Evolutionary conservation across 805 yeast genomes (phyloP), one percentile per base, ranked within the genome.

Genomic region (Ogataea ganodermae): DNA sequence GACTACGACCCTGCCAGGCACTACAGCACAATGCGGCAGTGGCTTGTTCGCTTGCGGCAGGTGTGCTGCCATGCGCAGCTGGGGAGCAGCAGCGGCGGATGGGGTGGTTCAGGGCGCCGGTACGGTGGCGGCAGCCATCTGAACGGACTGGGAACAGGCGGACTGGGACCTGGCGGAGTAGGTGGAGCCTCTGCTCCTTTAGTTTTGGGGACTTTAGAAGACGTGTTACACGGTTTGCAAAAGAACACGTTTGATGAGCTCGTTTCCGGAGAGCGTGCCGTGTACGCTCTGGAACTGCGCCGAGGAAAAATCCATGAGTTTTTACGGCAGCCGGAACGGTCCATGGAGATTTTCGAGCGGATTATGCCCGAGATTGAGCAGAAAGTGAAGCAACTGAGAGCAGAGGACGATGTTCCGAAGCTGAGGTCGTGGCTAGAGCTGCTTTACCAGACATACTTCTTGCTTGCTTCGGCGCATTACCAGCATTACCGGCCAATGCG

Each of bases 61-160:
- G 74, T 87, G 0, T 92, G 97, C 57, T 87, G 94, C 49, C 95
- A 89, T 67, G 89, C 96, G 0, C 80, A 78, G 32, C 50, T 62
- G 28, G 63, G 65, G 3, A 30, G 17, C 17, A 30, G 18, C 5
- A 18, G 33, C 17, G 14, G 33, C 8, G 33, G 33, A 4, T n/a
- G 6, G 3, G 33, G 30, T 10, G 30, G 30, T 30, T 53, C n/a
- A 38, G 46, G 24, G 16, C 42, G 20, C 14, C 47, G 17, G 35
- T 17, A 31, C 8, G 49, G 38, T 42, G 47, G 45, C 48, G 46
- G 35, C 16, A 30, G 33, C 8, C 17, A 30, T n/a, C 8, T 30
- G 33, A 18, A 16, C 12, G 30, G 30, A 6, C 13, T 27, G 13
- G 30, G 30, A 13, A 4, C 12, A 4, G 12, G 12, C 14, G 30